Evolutionary conservation across 2,329 filamentous ascomycete species (phyloP).

Genomic region (Lachnellula cervina): DNA sequence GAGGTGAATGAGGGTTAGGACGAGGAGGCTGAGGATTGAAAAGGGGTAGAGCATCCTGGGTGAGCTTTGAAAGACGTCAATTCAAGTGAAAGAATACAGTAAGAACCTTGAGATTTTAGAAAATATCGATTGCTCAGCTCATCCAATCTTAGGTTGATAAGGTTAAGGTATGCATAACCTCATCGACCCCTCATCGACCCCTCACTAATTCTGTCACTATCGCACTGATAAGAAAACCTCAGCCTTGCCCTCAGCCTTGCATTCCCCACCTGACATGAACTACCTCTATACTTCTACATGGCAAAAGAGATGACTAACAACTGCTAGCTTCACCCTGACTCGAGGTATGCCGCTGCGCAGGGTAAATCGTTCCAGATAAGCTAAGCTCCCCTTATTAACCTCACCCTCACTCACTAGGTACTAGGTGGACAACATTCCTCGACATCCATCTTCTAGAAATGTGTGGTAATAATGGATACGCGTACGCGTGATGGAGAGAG

Average conservation of each 20-base stretch:
- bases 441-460: too few relatives aligned
- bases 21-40: constrained; percentile 19
- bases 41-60: constrained; percentile 22
- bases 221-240: constrained; percentile 1
- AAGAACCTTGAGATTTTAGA: background rate
- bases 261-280: background rate
- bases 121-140: background rate
- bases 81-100: background rate
- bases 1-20: constrained; percentile 19
- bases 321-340: background rate
- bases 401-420: background rate
- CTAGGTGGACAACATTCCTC: too few relatives aligned
- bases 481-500: background rate
- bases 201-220: constrained; percentile 7
- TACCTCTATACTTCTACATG: background rate
- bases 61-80: background rate
- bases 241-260: background rate
- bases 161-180: background rate
- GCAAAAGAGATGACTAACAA: too few relatives aligned
- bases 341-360: background rate
- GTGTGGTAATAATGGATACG: too few relatives aligned
- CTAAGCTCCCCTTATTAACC: background rate
- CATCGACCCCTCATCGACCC: background rate
- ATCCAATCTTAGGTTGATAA: too few relatives aligned
- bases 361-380: background rate